phyloP scores from a whole-genome alignment of 805 yeast genomes.

The Starmerella kuoi region DNA sequence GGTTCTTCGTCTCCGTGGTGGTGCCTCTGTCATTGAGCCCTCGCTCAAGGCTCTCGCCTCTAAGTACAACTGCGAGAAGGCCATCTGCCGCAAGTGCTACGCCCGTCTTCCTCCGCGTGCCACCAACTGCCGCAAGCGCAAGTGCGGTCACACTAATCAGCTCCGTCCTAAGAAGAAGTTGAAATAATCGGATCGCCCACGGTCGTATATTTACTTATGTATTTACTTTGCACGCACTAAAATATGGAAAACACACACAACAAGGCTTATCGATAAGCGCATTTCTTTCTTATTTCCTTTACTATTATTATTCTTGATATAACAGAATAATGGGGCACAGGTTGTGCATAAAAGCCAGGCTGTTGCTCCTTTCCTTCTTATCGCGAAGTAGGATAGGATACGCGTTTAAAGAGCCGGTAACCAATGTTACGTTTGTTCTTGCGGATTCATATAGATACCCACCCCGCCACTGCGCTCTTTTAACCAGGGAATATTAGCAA shows the following conservation, averaged over 20 bases:
- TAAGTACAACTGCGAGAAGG: constrained; percentile 98
- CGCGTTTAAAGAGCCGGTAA: too few relatives aligned
- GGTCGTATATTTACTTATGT: constrained; percentile 1
- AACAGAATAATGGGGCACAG: too few relatives aligned
- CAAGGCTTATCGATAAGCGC: too few relatives aligned
- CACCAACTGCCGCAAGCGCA: constrained; percentile 99
- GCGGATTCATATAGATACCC: too few relatives aligned
- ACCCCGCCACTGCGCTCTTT: too few relatives aligned
- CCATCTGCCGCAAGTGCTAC: constrained; percentile 99
- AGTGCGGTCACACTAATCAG: constrained; percentile 99
- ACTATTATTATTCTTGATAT: too few relatives aligned
- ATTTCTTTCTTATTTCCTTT: too few relatives aligned
- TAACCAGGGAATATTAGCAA: too few relatives aligned
- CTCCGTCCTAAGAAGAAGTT: constrained; percentile 99
- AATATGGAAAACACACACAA: background rate
- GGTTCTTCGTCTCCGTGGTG: constrained; percentile 96
- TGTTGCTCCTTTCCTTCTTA: too few relatives aligned
- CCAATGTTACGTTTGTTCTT: too few relatives aligned
- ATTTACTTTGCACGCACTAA: constrained; percentile 4
- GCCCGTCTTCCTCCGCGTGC: constrained; percentile 99
- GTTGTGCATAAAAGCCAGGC: too few relatives aligned
- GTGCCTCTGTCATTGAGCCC: constrained; percentile 87
- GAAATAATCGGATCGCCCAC: constrained; percentile 51
- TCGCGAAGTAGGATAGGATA: too few relatives aligned
- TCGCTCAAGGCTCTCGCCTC: constrained; percentile 97